These are phyloP conservation scores for Papiliotrema laurentii DNA, from an alignment of 1,284 basidiomycete species.

Conservation along the genomic window DNA sequence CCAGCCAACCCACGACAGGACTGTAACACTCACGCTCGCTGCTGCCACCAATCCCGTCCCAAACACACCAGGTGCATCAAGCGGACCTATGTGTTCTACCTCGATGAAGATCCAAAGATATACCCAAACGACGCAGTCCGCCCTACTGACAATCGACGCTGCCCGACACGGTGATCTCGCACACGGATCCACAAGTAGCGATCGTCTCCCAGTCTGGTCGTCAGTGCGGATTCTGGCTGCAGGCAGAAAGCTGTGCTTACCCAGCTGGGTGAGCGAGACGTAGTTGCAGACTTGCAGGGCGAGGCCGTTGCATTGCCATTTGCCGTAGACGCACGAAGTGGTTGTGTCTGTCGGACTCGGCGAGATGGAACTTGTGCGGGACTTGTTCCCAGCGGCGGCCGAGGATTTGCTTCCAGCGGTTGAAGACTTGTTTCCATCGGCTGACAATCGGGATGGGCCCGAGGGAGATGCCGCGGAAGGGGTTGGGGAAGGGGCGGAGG, in stretches of 20 bases:
- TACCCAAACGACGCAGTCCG: too few relatives aligned
- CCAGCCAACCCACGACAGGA: too few relatives aligned
- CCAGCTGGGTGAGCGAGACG: conserved; percentile 6
- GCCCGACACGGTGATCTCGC: conserved; percentile 10
- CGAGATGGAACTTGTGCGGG: too few relatives aligned
- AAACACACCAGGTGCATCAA: too few relatives aligned
- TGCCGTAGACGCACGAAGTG: conserved; percentile 21
- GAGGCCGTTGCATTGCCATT: conserved; percentile 27
- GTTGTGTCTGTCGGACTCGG: neutral
- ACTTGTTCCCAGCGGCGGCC: too few relatives aligned
- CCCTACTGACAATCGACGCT: conserved; percentile 16
- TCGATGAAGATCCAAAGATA: too few relatives aligned
- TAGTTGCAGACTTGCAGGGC: conserved; percentile 29
- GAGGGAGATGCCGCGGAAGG: neutral
- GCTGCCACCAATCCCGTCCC: too few relatives aligned
- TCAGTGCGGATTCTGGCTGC: neutral
- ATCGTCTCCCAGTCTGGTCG: conserved; percentile 14
- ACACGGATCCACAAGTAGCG: conserved; percentile 7
- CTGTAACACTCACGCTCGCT: too few relatives aligned
- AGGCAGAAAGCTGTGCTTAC: conserved; percentile 2
- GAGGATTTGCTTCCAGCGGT: too few relatives aligned
- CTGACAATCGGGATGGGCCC: too few relatives aligned
- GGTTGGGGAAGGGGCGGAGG: neutral
- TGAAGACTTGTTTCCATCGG: too few relatives aligned
- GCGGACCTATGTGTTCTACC: too few relatives aligned